Conservation (phyloP, 768 basidiomycete species). For the Boletus tylopilopsis region DNA sequence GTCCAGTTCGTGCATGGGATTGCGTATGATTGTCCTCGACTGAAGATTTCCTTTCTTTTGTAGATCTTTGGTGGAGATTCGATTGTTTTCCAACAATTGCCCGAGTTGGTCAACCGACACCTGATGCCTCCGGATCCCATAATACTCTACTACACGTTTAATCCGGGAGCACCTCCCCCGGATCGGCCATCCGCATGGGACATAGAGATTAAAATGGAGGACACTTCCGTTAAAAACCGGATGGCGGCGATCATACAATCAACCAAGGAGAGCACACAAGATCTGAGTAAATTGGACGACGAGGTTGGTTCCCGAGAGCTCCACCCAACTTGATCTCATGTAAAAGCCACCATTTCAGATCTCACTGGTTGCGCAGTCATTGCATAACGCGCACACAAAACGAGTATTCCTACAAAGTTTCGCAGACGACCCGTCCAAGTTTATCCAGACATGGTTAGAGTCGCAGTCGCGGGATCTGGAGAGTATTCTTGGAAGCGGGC, state of each 20-base stretch:
- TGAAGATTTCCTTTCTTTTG: slow-evolving; percentile 2
- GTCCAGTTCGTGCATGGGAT: slow-evolving; percentile 43
- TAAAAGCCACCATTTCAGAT: slow-evolving; percentile 47
- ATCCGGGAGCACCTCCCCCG: slow-evolving; percentile 58
- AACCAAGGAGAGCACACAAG: slow-evolving; percentile 66
- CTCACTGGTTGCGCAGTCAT: slow-evolving; percentile 75
- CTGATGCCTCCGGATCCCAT: slow-evolving; percentile 77
- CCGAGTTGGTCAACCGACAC: slow-evolving; percentile 81
- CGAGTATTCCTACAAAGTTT: too few relatives aligned
- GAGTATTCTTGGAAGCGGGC: too few relatives aligned
- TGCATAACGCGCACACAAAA: slow-evolving; percentile 85
- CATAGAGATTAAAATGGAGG: slow-evolving; percentile 88
- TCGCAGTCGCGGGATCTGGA: slow-evolving; percentile 89
- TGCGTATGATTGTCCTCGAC: neutral
- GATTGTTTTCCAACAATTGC: slow-evolving; percentile 74
- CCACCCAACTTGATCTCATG: slow-evolving; percentile 17
- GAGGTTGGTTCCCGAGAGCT: slow-evolving; percentile 51
- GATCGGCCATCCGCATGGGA: slow-evolving; percentile 81
- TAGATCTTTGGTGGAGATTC: slow-evolving; percentile 72
- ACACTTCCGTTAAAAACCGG: slow-evolving; percentile 63
- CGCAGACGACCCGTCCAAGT: slow-evolving; percentile 68
- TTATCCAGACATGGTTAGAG: slow-evolving; percentile 88
- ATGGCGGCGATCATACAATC: slow-evolving; percentile 70
- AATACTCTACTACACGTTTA: slow-evolving; percentile 70
- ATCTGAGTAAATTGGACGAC: slow-evolving; percentile 75